Evolutionary conservation across 2,329 filamentous ascomycete genomes (phyloP).

Genomic region (Apiospora sp.): DNA sequence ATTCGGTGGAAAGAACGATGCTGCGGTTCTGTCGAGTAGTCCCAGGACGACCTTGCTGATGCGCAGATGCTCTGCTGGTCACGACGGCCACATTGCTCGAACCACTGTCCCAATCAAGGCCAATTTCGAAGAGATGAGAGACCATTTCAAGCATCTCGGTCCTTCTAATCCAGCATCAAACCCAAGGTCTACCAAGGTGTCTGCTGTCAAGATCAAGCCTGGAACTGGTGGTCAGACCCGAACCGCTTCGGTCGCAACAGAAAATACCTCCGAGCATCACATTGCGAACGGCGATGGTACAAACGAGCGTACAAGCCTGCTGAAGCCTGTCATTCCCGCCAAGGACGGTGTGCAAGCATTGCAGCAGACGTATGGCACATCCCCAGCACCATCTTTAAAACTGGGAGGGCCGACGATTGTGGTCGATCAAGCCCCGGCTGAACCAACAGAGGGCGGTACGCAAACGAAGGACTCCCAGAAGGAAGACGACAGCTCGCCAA

Average conservation of each 20-base stretch:
- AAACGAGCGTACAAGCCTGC: conserved; percentile 52
- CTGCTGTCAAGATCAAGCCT: conserved; percentile 73
- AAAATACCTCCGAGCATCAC: conserved; percentile 30
- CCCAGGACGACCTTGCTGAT: conserved; percentile 67
- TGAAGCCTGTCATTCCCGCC: conserved; percentile 60
- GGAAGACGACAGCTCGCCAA: conserved; percentile 10
- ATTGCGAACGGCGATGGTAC: conserved; percentile 34
- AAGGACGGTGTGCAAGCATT: conserved; percentile 73
- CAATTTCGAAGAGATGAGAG: conserved; percentile 68
- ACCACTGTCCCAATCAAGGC: conserved; percentile 63
- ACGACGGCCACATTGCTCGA: conserved; percentile 59
- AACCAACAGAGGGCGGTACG: neutral
- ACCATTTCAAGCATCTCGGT: conserved; percentile 70
- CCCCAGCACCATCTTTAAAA: conserved; percentile 29
- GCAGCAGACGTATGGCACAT: conserved; percentile 60
- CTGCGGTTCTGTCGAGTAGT: conserved; percentile 50
- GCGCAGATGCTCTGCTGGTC: conserved; percentile 62
- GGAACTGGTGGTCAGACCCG: conserved; percentile 39
- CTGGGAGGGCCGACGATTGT: conserved; percentile 30
- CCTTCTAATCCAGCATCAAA: conserved; percentile 73
- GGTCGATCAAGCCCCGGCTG: neutral
- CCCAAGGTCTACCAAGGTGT: conserved; percentile 67
- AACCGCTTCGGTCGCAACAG: conserved; percentile 35
- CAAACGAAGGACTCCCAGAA: neutral
- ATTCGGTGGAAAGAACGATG: conserved; percentile 47